phyloP scores from a whole-genome alignment of 2,329 filamentous ascomycete species.

The Chaetomium sp. region DNA sequence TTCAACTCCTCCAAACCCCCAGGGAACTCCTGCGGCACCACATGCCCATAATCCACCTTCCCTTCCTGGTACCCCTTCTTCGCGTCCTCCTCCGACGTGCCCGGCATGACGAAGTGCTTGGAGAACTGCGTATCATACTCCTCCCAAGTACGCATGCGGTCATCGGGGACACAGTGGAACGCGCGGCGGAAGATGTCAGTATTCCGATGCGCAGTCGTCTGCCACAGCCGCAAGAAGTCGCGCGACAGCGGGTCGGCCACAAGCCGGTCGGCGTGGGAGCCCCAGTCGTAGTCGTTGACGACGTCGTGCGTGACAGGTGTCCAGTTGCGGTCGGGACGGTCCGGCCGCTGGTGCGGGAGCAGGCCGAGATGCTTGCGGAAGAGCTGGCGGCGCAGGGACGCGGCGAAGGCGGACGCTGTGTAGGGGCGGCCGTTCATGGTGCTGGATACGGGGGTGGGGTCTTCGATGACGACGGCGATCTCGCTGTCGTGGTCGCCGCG shows the following conservation, averaged over 20 bases:
- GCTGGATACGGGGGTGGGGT: conserved; percentile 62
- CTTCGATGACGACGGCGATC: conserved; percentile 83
- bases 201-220: conserved; percentile 64
- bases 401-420: conserved; percentile 67
- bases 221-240: conserved; percentile 67
- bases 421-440: conserved; percentile 68
- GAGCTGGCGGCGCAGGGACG: conserved; percentile 74
- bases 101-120: conserved; percentile 56
- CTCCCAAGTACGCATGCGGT: conserved; percentile 62
- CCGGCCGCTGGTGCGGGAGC: conserved; percentile 65
- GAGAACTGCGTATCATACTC: conserved; percentile 68
- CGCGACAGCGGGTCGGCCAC: conserved; percentile 69
- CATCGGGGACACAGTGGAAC: conserved; percentile 72
- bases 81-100: conserved; percentile 34
- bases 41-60: conserved; percentile 78
- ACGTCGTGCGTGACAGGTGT: conserved; percentile 60
- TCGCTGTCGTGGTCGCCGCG: conserved; percentile 80
- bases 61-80: conserved; percentile 43
- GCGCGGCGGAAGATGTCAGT: conserved; percentile 74
- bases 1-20: conserved; percentile 69
- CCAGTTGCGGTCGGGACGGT: conserved; percentile 65
- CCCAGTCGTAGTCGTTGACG: conserved; percentile 68
- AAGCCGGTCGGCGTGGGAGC: conserved; percentile 56
- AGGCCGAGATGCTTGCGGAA: conserved; percentile 90
- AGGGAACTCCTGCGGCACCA: conserved; percentile 71